These are phyloP conservation scores for Entamoeba invadens DNA, from an alignment of 208 protist genomes.

Conservation along the genomic window DNA sequence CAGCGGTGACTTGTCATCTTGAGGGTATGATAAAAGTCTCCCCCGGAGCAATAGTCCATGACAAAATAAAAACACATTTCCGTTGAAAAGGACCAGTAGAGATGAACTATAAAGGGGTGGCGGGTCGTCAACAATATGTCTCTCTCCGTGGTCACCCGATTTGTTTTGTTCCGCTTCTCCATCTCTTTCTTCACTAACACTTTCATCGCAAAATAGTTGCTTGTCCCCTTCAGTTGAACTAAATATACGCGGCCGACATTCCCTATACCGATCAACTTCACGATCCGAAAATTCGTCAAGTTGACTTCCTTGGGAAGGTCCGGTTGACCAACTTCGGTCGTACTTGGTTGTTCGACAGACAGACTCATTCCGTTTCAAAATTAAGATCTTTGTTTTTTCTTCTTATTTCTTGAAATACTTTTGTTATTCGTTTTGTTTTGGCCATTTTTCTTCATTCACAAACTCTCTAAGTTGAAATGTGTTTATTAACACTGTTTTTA, in stretches of 20 bases:
- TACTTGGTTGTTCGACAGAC: neutral
- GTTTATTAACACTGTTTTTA: no score
- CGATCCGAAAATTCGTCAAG: neutral
- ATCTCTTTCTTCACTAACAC: conserved; percentile 42
- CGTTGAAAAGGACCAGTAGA: conserved; percentile 39
- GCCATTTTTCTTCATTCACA: no score
- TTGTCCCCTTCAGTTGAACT: conserved; percentile 39
- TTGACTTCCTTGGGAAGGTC: neutral
- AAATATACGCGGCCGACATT: conserved; percentile 37
- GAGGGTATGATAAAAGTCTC: conserved; percentile 46
- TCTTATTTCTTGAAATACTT: no score
- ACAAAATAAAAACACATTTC: conserved; percentile 45
- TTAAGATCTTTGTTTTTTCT: no score
- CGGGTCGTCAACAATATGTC: conserved; percentile 26
- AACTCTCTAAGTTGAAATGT: no score
- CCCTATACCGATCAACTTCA: conserved; percentile 6
- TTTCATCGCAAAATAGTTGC: conserved; percentile 53
- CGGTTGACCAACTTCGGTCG: neutral
- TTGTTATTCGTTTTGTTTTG: no score
- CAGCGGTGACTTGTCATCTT: conserved; percentile 12
- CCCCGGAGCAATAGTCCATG: conserved; percentile 54
- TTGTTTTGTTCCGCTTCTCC: conserved; percentile 33
- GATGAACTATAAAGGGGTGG: conserved; percentile 44
- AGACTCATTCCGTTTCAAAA: no score
- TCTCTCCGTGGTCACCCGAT: conserved; percentile 39